Evolutionary conservation across 139 green algal genomes (phyloP).

Genomic region (Chlamydomonas applanata): DNA sequence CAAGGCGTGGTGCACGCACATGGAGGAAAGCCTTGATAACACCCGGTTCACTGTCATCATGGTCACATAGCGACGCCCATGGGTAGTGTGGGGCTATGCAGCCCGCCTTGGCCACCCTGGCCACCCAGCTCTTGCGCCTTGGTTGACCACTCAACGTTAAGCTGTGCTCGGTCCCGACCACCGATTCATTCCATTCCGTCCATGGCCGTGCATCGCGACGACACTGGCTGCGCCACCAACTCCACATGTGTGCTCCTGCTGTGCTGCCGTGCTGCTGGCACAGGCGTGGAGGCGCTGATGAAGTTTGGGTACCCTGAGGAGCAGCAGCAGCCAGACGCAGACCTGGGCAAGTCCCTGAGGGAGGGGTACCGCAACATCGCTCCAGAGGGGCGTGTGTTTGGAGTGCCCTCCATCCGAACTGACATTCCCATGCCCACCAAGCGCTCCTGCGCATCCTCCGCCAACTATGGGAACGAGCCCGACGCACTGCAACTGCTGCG

Average conservation of each 20-base stretch:
- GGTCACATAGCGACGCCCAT: too few species aligned
- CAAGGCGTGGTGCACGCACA: too few species aligned
- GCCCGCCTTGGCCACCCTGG: too few species aligned
- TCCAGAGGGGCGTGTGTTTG: slow-evolving; percentile 35
- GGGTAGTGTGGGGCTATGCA: too few species aligned
- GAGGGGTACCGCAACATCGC: slow-evolving; percentile 61
- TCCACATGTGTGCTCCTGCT: neutral
- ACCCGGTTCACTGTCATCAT: too few species aligned
- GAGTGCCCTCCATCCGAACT: slow-evolving; percentile 56
- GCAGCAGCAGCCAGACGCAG: slow-evolving; percentile 62
- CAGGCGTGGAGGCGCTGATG: slow-evolving; percentile 52
- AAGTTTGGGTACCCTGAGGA: slow-evolving; percentile 32
- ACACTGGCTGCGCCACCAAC: too few species aligned
- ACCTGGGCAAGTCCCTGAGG: slow-evolving; percentile 67
- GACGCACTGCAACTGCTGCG: slow-evolving; percentile 57
- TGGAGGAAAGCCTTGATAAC: too few species aligned
- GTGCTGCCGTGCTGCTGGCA: neutral
- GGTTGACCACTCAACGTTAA: too few species aligned
- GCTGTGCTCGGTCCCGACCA: too few species aligned
- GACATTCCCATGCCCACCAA: slow-evolving; percentile 48
- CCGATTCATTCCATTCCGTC: too few species aligned
- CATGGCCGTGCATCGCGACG: too few species aligned
- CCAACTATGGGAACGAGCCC: slow-evolving; percentile 75
- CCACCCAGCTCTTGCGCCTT: too few species aligned
- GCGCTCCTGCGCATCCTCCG: slow-evolving; percentile 5